Conservation (phyloP, 345 rosid genomes). For the Boechera divaricarpa region DNA sequence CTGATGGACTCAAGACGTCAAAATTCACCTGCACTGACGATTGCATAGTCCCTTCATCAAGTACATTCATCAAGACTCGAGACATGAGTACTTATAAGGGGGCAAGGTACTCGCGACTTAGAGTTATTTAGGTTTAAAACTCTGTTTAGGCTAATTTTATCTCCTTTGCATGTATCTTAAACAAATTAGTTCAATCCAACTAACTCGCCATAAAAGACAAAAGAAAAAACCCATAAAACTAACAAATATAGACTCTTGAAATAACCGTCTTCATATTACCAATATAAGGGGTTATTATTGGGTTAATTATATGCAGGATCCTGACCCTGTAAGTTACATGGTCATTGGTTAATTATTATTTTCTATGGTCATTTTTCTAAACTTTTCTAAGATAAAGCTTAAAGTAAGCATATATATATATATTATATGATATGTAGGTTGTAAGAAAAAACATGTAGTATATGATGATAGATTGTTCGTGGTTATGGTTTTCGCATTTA, state of each 20-base stretch:
- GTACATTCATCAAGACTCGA: not conserved
- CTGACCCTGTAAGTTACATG: not conserved
- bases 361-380: not conserved
- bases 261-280: too few species aligned
- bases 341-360: not conserved
- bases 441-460: not conserved
- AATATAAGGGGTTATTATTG: not conserved
- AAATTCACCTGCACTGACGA: not conserved
- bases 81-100: not conserved
- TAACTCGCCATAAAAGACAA: too few species aligned
- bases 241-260: too few species aligned
- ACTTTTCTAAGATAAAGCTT: not conserved
- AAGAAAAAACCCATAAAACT: too few species aligned
- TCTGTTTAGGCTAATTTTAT: too few species aligned
- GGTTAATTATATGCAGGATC: not conserved
- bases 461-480: not conserved
- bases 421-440: too few species aligned
- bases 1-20: not conserved
- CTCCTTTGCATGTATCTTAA: too few species aligned
- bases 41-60: not conserved
- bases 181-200: too few species aligned
- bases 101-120: not conserved
- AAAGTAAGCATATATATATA: too few species aligned
- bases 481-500: not conserved
- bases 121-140: not conserved